Evolutionary conservation across 1,284 basidiomycete genomes (phyloP), one percentile per base, ranked within the genome.

Genomic region (Naganishia albida): DNA sequence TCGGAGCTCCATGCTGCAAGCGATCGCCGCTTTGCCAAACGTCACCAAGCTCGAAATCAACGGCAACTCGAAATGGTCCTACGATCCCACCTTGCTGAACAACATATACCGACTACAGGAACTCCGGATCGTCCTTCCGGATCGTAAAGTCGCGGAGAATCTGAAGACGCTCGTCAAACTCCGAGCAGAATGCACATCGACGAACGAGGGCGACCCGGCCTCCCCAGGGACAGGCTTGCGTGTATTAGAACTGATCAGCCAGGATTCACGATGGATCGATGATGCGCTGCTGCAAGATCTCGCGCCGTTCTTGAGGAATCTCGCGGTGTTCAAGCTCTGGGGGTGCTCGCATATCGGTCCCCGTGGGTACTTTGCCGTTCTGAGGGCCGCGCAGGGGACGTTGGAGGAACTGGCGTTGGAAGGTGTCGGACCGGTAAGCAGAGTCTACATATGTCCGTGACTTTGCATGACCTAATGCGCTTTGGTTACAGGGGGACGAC

Each of bases 121-220:
- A 40, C 63, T 79, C 28, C 59, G 75, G 7, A 70, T 79, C 18
- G 76, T 78, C 72, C 74, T 78, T 73, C 78, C 78, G 23, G 77
- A 79, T 68, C 56, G 69, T 20, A 65, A 68, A 3, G 66, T 79
- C 13, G 52, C 69, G 6, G 64, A 66, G n/a, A 56, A 74, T 0
- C 28, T 73, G 0, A 46, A 54, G 10, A 52, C 50, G 2, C 65
- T 79, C 3, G 69, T 66, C 16, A 63, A 57, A 10, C 62, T 74
- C 6, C 42, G 48, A 23, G 25, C 42, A 0, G 53, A 39, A 28
- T 43, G 7, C 1, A 42, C 30, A 20, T 12, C 8, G 2, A 39
- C n/a, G 10, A 18, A 57, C 20, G 30, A 20, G 18, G 63, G 46
- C 16, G 8, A 30, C 18, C 15, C 10, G 15, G 28, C 26, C n/a